phyloP scores from a whole-genome alignment of 164 flowering plant genomes.

The Echeveria elegans region DNA sequence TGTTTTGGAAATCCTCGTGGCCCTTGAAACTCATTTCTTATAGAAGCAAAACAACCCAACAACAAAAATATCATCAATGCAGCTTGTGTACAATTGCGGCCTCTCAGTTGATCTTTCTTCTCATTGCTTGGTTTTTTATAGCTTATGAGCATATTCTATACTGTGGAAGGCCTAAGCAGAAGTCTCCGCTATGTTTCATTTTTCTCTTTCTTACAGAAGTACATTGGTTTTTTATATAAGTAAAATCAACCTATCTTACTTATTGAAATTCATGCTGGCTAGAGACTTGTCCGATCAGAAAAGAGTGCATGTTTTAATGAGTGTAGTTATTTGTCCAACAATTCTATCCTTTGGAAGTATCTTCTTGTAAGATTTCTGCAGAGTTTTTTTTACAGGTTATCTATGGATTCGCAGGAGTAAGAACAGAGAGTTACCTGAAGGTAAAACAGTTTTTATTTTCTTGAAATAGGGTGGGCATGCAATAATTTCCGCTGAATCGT shows the following conservation, averaged over 20 bases:
- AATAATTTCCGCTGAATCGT: too few relatives aligned
- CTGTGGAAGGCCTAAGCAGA: conserved; percentile 5
- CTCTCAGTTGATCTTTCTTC: conserved; percentile 4
- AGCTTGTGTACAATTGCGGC: background rate
- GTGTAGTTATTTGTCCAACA: too few relatives aligned
- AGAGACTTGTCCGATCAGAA: too few relatives aligned
- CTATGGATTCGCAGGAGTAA: background rate
- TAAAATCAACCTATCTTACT: background rate
- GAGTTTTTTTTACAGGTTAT: background rate
- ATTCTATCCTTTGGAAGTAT: too few relatives aligned
- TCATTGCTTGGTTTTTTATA: conserved; percentile 3
- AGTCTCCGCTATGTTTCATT: background rate
- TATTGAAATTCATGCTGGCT: background rate
- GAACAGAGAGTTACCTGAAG: background rate
- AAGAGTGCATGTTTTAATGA: too few relatives aligned
- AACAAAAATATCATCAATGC: background rate
- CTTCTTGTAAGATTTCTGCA: background rate
- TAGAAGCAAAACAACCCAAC: background rate
- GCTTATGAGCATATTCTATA: background rate
- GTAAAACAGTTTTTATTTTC: background rate
- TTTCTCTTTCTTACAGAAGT: background rate
- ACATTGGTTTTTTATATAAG: background rate
- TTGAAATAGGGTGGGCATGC: background rate
- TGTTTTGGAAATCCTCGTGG: background rate
- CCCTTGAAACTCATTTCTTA: background rate